phyloP scores from a whole-genome alignment of 805 yeast genomes.

The Cyberlindnera americana region DNA sequence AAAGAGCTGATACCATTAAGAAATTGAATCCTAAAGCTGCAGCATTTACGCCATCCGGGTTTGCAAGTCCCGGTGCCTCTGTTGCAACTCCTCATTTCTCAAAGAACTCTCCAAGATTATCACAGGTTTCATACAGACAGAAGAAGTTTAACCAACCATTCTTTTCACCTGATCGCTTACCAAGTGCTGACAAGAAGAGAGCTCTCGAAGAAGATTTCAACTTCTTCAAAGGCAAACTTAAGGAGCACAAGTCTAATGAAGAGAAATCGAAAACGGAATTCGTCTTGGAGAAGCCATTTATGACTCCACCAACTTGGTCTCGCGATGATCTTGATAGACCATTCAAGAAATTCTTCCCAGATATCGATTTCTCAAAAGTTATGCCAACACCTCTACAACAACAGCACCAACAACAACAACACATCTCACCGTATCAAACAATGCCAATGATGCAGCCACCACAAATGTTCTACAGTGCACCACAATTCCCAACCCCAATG shows the following conservation, averaged over 20 bases:
- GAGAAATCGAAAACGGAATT: constrained; percentile 29
- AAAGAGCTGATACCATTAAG: constrained; percentile 3
- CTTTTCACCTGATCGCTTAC: constrained; percentile 24
- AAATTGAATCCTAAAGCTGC: constrained; percentile 70
- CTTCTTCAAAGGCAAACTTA: constrained; percentile 28
- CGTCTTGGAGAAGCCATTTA: constrained; percentile 58
- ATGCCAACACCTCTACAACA: constrained; percentile 13
- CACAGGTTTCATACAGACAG: constrained; percentile 10
- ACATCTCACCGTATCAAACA: constrained; percentile 9
- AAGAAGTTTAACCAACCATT: constrained; percentile 14
- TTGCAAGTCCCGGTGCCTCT: constrained; percentile 14
- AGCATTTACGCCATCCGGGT: constrained; percentile 19
- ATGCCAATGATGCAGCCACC: constrained; percentile 24
- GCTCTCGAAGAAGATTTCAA: constrained; percentile 24
- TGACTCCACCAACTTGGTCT: constrained; percentile 76
- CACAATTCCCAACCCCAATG: constrained; percentile 16
- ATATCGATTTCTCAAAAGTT: constrained; percentile 18
- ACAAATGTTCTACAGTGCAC: constrained; percentile 13
- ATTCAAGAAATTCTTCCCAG: constrained; percentile 50
- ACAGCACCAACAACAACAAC: constrained; percentile 13
- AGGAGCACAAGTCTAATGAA: constrained; percentile 18
- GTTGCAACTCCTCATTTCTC: constrained; percentile 19
- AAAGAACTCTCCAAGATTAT: constrained; percentile 25
- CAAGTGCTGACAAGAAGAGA: constrained; percentile 27
- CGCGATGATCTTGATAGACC: constrained; percentile 44